Evolutionary conservation across 179 eudicot species (phyloP), one percentile per base, ranked within the genome.

Genomic region (Heliamphora pulchella): DNA sequence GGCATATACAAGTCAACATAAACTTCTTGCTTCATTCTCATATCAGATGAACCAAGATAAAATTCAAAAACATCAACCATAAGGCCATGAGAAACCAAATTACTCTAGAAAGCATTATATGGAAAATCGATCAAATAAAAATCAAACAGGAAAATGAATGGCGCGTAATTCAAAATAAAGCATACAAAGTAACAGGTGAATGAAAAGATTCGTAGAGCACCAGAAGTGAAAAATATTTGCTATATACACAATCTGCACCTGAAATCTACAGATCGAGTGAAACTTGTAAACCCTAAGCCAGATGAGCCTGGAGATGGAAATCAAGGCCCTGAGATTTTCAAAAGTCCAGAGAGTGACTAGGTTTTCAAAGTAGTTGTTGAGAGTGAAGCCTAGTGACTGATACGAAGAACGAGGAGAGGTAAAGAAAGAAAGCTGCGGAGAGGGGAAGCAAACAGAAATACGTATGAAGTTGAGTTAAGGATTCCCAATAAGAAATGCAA

Each of bases 241-340:
- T 9, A 43, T 9, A 18, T 8, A 53, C 2, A 53, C 64, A 78
- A 66, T 39, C 66, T 39, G 39, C 72, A 51, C 74, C 80, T 66
- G 51, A 8, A 17, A 17, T 20, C 66, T 48, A 14, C 59, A 20
- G 44, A 48, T 2, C 70, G 61, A 67, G 14, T 22, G 46, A 47
- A 11, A 47, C 20, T 48, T 51, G 5, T 77, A 77, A 64, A 65
- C 61, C 80, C 80, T 65, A 63, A 31, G 47, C 71, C 57, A 64
- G 71, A 48, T 50, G 71, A 47, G 22, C n/a, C 10, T 48, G 57
- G 10, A 17, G 8, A 6, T 18, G 7, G 9, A 22, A 53, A 50
- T 50, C 75, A 22, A 72, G 61, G 46, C 5, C 0, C 43, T 2
- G 0, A 48, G 70, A 18, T 18, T 58, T 59, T 75, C 48, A 53